Evolutionary conservation across 257 asterid genomes (phyloP).

Genomic region (Catharanthus roseus): DNA sequence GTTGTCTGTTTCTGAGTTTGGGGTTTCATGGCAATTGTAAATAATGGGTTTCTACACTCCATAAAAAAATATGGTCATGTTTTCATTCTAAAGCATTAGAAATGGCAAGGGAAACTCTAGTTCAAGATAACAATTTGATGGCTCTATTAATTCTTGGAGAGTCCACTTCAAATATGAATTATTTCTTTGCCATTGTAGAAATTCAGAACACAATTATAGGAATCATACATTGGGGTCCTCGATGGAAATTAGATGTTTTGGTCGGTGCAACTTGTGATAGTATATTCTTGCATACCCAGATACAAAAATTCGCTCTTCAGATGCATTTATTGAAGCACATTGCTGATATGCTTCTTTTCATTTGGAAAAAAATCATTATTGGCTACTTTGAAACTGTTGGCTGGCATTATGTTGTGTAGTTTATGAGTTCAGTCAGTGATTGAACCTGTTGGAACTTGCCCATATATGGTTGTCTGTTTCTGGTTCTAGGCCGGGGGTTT

Average conservation of each 20-base stretch:
- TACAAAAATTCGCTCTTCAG: neutral
- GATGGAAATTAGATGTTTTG: neutral
- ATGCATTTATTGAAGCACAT: neutral
- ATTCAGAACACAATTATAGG: too few species aligned
- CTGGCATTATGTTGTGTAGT: neutral
- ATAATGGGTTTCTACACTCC: neutral
- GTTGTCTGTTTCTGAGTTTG: neutral
- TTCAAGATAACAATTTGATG: neutral
- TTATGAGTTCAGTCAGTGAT: neutral
- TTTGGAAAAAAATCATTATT: too few species aligned
- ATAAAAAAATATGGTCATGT: neutral
- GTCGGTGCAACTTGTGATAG: neutral
- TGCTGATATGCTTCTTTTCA: neutral
- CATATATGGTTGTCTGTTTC: neutral
- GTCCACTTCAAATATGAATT: too few species aligned
- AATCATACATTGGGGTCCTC: too few species aligned
- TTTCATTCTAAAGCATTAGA: neutral
- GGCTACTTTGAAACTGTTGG: neutral
- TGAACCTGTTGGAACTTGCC: neutral
- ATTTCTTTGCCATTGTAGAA: too few species aligned
- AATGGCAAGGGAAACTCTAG: neutral
- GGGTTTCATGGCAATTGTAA: neutral
- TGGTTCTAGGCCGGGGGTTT: neutral
- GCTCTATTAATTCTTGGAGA: too few species aligned
- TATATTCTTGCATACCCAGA: too few species aligned